Conservation (phyloP, 1,139 yeast genomes). For the Yamadazyma atlantica region DNA sequence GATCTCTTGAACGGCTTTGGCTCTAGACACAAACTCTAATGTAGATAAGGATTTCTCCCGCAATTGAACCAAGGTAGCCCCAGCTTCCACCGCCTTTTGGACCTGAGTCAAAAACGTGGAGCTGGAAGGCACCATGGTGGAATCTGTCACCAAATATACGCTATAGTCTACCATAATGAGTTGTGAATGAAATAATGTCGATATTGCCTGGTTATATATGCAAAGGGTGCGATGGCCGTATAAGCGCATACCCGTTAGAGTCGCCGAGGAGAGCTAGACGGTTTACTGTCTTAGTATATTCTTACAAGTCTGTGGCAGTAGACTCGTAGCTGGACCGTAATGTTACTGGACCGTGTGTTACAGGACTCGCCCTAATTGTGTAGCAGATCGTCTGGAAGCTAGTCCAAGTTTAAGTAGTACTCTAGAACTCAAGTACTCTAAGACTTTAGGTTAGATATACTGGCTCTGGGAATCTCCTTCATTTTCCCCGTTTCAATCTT, state of each 20-base stretch:
- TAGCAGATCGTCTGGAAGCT: too few relatives aligned
- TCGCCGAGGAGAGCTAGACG: too few relatives aligned
- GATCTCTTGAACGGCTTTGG: constrained; percentile 57
- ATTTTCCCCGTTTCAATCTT: constrained; percentile 8
- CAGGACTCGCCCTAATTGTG: too few relatives aligned
- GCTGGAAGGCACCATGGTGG: constrained; percentile 69
- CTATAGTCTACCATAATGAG: constrained; percentile 58
- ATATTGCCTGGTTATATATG: not conserved
- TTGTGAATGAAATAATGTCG: not conserved
- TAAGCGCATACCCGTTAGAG: constrained; percentile 15
- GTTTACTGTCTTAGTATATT: too few relatives aligned
- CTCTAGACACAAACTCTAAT: constrained; percentile 62
- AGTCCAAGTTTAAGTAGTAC: too few relatives aligned
- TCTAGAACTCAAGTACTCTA: too few relatives aligned
- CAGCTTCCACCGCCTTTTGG: constrained; percentile 60
- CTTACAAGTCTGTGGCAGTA: too few relatives aligned
- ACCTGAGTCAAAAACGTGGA: constrained; percentile 62
- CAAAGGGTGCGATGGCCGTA: not conserved
- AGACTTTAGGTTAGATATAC: not conserved
- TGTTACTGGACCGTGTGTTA: too few relatives aligned
- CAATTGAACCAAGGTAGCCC: constrained; percentile 80
- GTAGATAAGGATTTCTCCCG: constrained; percentile 80
- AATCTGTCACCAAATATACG: constrained; percentile 79
- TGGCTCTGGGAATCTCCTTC: not conserved
- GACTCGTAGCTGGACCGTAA: too few relatives aligned